These are phyloP conservation scores for Termitomyces sp. DNA, from an alignment of 1,284 basidiomycete species.

Conservation along the genomic window DNA sequence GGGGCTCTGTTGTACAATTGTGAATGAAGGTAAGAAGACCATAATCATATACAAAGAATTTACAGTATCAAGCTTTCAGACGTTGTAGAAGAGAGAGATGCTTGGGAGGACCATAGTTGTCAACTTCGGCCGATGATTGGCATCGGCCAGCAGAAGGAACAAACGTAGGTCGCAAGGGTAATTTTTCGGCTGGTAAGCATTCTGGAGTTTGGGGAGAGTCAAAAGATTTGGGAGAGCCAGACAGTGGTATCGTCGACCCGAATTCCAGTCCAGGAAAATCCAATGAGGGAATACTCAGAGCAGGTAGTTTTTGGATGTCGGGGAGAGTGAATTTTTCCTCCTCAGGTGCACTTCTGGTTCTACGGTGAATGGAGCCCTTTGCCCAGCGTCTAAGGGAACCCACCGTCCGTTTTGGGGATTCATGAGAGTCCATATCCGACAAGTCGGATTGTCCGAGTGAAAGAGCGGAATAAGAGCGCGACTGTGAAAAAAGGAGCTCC, in stretches of 20 bases:
- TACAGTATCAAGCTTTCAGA: conserved; percentile 19
- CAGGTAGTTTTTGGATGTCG: conserved; percentile 14
- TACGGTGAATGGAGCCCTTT: conserved; percentile 39
- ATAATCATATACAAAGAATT: conserved; percentile 9
- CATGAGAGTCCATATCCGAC: conserved; percentile 22
- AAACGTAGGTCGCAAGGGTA: conserved; percentile 11
- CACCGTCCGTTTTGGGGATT: conserved; percentile 26
- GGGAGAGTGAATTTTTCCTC: conserved; percentile 15
- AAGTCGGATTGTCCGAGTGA: conserved; percentile 22
- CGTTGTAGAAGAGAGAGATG: conserved; percentile 20
- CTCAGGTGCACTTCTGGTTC: conserved; percentile 46
- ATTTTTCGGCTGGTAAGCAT: conserved; percentile 7
- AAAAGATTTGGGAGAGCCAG: conserved; percentile 11
- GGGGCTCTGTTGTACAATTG: conserved; percentile 17
- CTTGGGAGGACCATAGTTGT: conserved; percentile 12
- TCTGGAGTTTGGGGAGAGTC: conserved; percentile 5
- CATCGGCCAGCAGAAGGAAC: conserved; percentile 13
- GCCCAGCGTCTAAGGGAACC: conserved; percentile 42
- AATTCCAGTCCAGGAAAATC: conserved; percentile 12
- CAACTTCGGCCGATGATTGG: conserved; percentile 8
- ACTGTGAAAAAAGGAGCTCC: conserved; percentile 18
- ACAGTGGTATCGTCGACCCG: conserved; percentile 16
- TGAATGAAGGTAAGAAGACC: not conserved
- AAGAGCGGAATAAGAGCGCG: conserved; percentile 22
- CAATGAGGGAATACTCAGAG: conserved; percentile 5